Conservation (phyloP, 306 rosid species). For the Myrica gale region DNA sequence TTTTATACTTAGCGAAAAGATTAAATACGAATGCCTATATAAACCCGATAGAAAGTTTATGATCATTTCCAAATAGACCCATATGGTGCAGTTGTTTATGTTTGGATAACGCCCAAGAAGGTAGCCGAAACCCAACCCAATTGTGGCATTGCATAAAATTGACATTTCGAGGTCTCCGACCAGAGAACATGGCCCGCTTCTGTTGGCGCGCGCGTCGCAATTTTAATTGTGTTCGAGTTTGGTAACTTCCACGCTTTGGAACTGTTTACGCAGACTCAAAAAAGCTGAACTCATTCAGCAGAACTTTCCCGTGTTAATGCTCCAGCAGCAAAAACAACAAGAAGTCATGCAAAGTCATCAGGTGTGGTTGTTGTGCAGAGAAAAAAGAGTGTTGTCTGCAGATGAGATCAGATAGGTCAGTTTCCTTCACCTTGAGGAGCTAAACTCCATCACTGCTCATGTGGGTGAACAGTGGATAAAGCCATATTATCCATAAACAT, state of each 20-base stretch:
- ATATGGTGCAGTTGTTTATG: neutral
- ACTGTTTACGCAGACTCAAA: neutral
- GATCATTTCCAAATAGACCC: too few relatives aligned
- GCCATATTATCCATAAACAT: neutral
- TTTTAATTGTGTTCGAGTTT: too few relatives aligned
- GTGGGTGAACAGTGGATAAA: neutral
- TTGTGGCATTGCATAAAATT: too few relatives aligned
- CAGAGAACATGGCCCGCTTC: too few relatives aligned
- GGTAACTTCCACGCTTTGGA: neutral
- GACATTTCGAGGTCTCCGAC: too few relatives aligned
- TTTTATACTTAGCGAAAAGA: too few relatives aligned
- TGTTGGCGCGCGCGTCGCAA: too few relatives aligned
- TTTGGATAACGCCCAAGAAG: neutral
- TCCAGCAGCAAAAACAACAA: neutral
- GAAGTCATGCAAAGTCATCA: neutral
- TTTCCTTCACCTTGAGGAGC: neutral
- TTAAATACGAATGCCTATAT: too few relatives aligned
- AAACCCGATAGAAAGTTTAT: too few relatives aligned
- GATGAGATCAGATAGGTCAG: neutral
- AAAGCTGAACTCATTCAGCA: neutral
- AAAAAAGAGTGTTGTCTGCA: neutral
- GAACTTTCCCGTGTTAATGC: slow-evolving; percentile 21
- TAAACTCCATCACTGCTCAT: slow-evolving; percentile 4
- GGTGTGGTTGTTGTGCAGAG: neutral
- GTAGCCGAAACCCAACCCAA: too few relatives aligned